Conservation (phyloP, 2,329 filamentous ascomycete genomes). For the Paraphoma chrysanthemicola region DNA sequence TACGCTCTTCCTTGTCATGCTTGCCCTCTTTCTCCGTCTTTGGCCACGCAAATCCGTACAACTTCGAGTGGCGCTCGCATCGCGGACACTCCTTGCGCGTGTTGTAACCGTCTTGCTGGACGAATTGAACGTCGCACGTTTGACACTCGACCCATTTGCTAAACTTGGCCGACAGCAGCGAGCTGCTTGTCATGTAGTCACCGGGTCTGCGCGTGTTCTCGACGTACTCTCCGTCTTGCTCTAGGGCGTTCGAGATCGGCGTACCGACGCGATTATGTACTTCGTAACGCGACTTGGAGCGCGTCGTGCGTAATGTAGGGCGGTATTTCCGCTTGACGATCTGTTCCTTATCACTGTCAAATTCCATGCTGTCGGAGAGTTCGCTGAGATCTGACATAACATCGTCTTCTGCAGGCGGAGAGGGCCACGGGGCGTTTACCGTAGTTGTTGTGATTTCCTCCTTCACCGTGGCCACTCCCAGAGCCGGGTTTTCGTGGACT, state of each 20-base stretch:
- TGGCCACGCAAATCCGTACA: slow-evolving; percentile 95
- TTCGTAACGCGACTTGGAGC: slow-evolving; percentile 42
- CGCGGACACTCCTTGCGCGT: slow-evolving; percentile 86
- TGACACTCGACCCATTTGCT: slow-evolving; percentile 87
- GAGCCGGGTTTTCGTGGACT: slow-evolving; percentile 26
- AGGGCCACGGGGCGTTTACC: slow-evolving; percentile 38
- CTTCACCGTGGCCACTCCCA: slow-evolving; percentile 40
- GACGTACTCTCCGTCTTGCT: slow-evolving; percentile 28
- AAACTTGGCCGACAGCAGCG: slow-evolving; percentile 77
- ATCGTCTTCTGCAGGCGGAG: slow-evolving; percentile 38
- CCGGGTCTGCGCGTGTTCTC: slow-evolving; percentile 48
- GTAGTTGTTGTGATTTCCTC: slow-evolving; percentile 35
- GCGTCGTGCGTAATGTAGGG: slow-evolving; percentile 40
- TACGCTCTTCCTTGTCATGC: slow-evolving; percentile 70
- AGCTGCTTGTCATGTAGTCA: slow-evolving; percentile 78
- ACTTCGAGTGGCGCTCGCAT: slow-evolving; percentile 92
- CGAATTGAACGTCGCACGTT: slow-evolving; percentile 81
- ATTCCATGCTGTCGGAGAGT: slow-evolving; percentile 46
- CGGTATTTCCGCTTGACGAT: slow-evolving; percentile 46
- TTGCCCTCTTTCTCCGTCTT: slow-evolving; percentile 86
- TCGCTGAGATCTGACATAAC: slow-evolving; percentile 49
- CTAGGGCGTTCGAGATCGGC: slow-evolving; percentile 31
- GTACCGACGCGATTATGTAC: slow-evolving; percentile 36
- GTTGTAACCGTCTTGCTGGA: slow-evolving; percentile 85
- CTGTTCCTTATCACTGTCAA: slow-evolving; percentile 46